Evolutionary conservation across 1,284 basidiomycete genomes (phyloP), one percentile per base, ranked within the genome.

Genomic region (Prillingera fragicola): DNA sequence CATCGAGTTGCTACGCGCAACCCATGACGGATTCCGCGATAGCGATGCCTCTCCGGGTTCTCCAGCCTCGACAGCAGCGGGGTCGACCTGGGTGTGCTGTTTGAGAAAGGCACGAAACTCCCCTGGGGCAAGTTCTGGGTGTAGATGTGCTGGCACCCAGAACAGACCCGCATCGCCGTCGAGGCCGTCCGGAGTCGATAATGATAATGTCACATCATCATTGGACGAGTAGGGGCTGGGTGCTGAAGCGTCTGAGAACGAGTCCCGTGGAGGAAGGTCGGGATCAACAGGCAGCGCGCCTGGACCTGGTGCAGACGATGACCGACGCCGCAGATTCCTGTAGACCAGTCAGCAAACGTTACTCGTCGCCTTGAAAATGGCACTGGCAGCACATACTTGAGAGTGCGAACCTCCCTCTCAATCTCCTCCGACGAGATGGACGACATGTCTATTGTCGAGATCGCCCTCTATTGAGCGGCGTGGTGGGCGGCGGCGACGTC

Each of bases 131-230:
- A 98, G 87, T 74, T 98, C 94, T 17, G 94, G 95, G 66, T 98
- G 94, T 18, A 96, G 76, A 44, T 85, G 82, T 13, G 94, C 94
- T 29, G 94, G 94, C 14, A 98, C 89, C 94, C 94, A 98, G 75
- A 96, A 97, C 49, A 96, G 80, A 10, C 60, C 60, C 17, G 51
- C 49, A 12, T 63, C 59, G 17, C 58, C 59, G 19, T 65, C 56
- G 28, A 66, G 48, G 24, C 63, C 63, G 34, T 64, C 57, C 22
- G 60, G 58, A 3, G 64, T 55, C 10, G 61, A 54, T 38, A 33
- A 24, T 38, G 27, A 1, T 39, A 70, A 55, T 8, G 65, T 65
- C 29, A 66, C 57, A 48, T 67, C 65, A 54, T 68, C 63, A 54
- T 65, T 60, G 43, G 65, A 64, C 25, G 65, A 55, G 52, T 62